Conservation (phyloP, 73 alveolate species). For the Paramecium tetraurelia region DNA sequence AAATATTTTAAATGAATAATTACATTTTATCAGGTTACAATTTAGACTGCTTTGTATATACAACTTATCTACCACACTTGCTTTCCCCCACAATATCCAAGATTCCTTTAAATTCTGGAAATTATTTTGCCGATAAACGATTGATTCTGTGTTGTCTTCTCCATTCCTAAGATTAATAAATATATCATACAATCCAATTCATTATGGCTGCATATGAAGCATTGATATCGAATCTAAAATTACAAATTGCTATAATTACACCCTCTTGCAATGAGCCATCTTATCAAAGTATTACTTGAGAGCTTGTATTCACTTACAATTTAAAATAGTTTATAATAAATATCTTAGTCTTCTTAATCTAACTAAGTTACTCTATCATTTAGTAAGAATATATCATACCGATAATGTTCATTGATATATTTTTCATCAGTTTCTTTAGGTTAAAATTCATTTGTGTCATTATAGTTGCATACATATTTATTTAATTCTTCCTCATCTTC, state of each 20-base stretch:
- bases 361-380: not conserved
- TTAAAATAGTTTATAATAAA: not conserved
- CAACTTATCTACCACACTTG: not conserved
- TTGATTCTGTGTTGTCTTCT: not conserved
- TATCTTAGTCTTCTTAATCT: not conserved
- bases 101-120: not conserved
- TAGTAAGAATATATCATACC: not conserved
- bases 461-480: not conserved
- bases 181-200: conserved; percentile 27
- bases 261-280: conserved; percentile 24
- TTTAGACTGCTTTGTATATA: not conserved
- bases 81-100: not conserved
- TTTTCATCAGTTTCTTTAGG: conserved; percentile 4
- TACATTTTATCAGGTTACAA: conserved; percentile 26
- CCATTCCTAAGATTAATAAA: not conserved
- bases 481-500: not conserved
- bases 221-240: conserved; percentile 20
- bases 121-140: not conserved
- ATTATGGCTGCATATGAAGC: not conserved
- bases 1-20: not conserved
- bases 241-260: not conserved
- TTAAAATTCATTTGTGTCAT: not conserved
- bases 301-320: not conserved
- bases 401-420: not conserved
- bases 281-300: not conserved